A percentile compares a stretch with the other conserved stretches of the same genome.
phyloP scores from a whole-genome alignment of 495 filamentous ascomycete genomes.

The Xylaria scruposa region DNA sequence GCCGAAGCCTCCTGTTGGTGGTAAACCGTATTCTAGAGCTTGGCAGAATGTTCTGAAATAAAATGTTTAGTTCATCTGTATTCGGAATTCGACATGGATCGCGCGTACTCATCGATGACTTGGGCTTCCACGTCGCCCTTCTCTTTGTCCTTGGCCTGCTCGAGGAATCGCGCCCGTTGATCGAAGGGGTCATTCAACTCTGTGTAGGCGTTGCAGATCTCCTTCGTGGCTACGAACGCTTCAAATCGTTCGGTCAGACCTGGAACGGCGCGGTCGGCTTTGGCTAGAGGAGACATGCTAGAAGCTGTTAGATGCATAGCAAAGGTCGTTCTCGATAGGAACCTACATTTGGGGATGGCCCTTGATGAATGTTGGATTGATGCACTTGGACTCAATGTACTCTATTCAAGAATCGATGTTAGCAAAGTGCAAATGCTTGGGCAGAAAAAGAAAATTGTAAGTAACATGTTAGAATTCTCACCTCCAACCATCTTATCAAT shows the following conservation, averaged over 20 bases:
- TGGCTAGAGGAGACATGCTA: conserved; percentile 93
- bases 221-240: conserved; percentile 97
- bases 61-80: conserved; percentile 45
- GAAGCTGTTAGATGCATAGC: conserved; percentile 42
- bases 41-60: conserved; percentile 70
- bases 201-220: conserved; percentile 95
- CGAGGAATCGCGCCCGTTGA: conserved; percentile 91
- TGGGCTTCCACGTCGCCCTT: conserved; percentile 98
- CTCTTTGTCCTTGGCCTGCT: conserved; percentile 94
- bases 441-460: not conserved
- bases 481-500: conserved; percentile 90
- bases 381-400: conserved; percentile 90
- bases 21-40: conserved; percentile 81
- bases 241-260: conserved; percentile 97
- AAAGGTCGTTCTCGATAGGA: not conserved
- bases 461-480: not conserved
- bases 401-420: conserved; percentile 48
- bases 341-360: conserved; percentile 46
- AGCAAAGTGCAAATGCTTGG: not conserved
- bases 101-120: conserved; percentile 81
- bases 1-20: conserved; percentile 95
- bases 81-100: too few species aligned
- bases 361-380: conserved; percentile 96
- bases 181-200: conserved; percentile 98
- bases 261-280: conserved; percentile 80